Evolutionary conservation across 805 yeast species (phyloP).

Genomic region (Brettanomyces anomalus): DNA sequence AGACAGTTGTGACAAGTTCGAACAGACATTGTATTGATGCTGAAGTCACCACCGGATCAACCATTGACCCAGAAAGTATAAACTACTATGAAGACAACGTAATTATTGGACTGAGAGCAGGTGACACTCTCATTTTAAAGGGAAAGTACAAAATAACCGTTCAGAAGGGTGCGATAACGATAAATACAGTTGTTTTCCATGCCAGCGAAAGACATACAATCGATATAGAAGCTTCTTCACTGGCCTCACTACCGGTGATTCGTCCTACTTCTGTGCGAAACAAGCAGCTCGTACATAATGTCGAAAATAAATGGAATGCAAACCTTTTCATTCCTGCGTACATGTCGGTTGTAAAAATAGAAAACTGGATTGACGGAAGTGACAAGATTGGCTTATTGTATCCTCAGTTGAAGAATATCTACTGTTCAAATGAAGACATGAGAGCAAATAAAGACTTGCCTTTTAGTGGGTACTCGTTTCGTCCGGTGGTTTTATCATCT

Average conservation of each 20-base stretch:
- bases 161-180: constrained; percentile 36
- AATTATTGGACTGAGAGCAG: constrained; percentile 32
- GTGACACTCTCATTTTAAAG: constrained; percentile 33
- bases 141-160: constrained; percentile 39
- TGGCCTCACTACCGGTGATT: constrained; percentile 33
- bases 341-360: constrained; percentile 33
- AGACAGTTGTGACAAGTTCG: no score
- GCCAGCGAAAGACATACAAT: constrained; percentile 11
- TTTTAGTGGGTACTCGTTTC: constrained; percentile 28
- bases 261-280: constrained; percentile 28
- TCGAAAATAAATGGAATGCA: constrained; percentile 16
- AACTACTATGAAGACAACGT: constrained; percentile 13
- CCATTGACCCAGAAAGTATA: background rate
- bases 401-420: constrained; percentile 36
- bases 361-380: constrained; percentile 33
- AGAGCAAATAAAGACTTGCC: background rate
- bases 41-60: background rate
- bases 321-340: constrained; percentile 27
- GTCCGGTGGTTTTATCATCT: constrained; percentile 17
- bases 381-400: constrained; percentile 33
- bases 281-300: constrained; percentile 21
- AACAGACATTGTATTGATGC: no score
- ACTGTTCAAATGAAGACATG: constrained; percentile 16
- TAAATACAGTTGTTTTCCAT: constrained; percentile 32
- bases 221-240: constrained; percentile 26